A percentile compares a stretch with the other conserved stretches of the same genome.
Conservation (phyloP, 257 asterid genomes). For the Voacanga thouarsii region DNA sequence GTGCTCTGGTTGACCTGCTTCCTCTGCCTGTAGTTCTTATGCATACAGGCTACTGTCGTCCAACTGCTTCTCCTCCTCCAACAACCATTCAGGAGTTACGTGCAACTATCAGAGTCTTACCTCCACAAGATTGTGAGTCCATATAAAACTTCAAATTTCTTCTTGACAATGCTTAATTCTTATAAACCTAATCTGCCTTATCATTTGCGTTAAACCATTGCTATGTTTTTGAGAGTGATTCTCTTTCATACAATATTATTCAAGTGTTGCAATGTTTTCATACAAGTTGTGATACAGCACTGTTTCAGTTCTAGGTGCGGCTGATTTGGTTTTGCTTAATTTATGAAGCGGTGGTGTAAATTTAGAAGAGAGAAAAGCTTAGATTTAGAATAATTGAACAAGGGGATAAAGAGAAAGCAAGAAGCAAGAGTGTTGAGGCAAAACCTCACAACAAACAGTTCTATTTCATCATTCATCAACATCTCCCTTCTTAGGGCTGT, state of each 20-base stretch:
- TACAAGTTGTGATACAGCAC: not conserved
- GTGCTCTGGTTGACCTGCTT: constrained; percentile 28
- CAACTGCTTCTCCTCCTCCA: constrained; percentile 92
- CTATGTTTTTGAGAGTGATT: not conserved
- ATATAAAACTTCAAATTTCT: constrained; percentile 8
- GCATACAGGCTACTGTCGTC: constrained; percentile 96
- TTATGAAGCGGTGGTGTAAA: too few relatives aligned
- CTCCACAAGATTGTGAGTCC: constrained; percentile 86
- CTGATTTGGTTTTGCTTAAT: too few relatives aligned
- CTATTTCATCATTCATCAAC: too few relatives aligned
- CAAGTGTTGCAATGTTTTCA: not conserved
- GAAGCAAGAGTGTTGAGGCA: too few relatives aligned
- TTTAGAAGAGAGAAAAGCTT: too few relatives aligned
- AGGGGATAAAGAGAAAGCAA: too few relatives aligned
- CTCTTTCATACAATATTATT: not conserved
- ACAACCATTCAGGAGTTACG: constrained; percentile 77
- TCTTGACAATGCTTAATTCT: constrained; percentile 3
- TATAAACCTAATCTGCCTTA: not conserved
- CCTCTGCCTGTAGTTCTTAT: constrained; percentile 71
- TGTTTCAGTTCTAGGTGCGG: too few relatives aligned
- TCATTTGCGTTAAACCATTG: not conserved
- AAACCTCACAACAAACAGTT: too few relatives aligned
- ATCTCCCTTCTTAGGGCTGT: too few relatives aligned
- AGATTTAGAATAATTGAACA: too few relatives aligned
- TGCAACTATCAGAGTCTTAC: constrained; percentile 86